A percentile compares a stretch with the other conserved stretches of the same genome.
These are phyloP conservation scores for Prunus persica DNA, from an alignment of 306 rosid genomes.

Conservation along the genomic window Prunus_persica_NCBIv2 NC_034016.1:17875501-17876000, in stretches of 20 bases:
- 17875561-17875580: conserved; percentile 33
- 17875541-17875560: not conserved
- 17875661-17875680: conserved; percentile 3
- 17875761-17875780: not conserved
- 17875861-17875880: conserved; percentile 38
- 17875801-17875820: conserved; percentile 25
- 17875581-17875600: conserved; percentile 25
- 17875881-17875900: conserved; percentile 25
- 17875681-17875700: conserved; percentile 10
- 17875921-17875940: conserved; percentile 42
- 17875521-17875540: not conserved
- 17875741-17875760: conserved; percentile 17
- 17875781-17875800: conserved; percentile 32
- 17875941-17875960: conserved; percentile 5
- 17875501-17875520: not conserved
- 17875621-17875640: conserved; percentile 6
- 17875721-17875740: conserved; percentile 23
- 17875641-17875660: conserved; percentile 11
- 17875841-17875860: conserved; percentile 28
- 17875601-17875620: conserved; percentile 16
- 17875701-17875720: conserved; percentile 23
- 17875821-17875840: conserved; percentile 37
- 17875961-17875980: not conserved
- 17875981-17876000: not conserved
- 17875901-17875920: conserved; percentile 21